Conservation (phyloP, 1,284 basidiomycete species). For the Leccinum colubrinum region DNA sequence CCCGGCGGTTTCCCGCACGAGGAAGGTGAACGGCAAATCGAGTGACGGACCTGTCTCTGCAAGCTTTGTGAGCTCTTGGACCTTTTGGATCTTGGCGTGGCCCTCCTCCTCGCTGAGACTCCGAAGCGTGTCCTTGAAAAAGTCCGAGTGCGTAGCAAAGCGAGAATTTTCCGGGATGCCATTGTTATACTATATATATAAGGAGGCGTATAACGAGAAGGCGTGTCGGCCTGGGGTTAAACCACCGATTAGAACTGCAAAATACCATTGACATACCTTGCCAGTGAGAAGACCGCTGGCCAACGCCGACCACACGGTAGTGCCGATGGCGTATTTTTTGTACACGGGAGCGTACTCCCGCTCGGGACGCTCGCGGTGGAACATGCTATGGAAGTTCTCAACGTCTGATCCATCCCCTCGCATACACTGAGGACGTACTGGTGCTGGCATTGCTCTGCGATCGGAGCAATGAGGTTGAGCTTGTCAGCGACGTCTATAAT, state of each 20-base stretch:
- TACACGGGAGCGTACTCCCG: slow-evolving; percentile 51
- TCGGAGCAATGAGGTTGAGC: slow-evolving; percentile 57
- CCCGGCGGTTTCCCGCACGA: neutral
- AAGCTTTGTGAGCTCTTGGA: slow-evolving; percentile 47
- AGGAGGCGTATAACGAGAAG: neutral
- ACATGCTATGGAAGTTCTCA: slow-evolving; percentile 30
- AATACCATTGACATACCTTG: slow-evolving; percentile 32
- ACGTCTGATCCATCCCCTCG: neutral
- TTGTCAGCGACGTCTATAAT: slow-evolving; percentile 48
- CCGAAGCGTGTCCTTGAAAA: slow-evolving; percentile 43
- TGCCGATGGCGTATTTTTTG: slow-evolving; percentile 40
- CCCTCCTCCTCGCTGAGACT: slow-evolving; percentile 38
- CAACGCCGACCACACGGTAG: slow-evolving; percentile 62
- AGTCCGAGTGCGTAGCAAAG: slow-evolving; percentile 49
- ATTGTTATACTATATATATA: slow-evolving; percentile 34
- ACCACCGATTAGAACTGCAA: neutral
- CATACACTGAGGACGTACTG: slow-evolving; percentile 28
- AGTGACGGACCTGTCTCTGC: slow-evolving; percentile 39
- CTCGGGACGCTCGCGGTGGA: slow-evolving; percentile 57
- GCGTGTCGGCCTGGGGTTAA: neutral
- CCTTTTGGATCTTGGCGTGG: slow-evolving; percentile 50
- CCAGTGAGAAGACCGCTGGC: slow-evolving; percentile 54
- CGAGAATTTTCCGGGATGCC: slow-evolving; percentile 55
- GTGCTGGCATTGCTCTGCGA: slow-evolving; percentile 59
- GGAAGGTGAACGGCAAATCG: neutral